Evolutionary conservation across 305 asterid genomes (phyloP).

Genomic region (Plantago rigida): DNA sequence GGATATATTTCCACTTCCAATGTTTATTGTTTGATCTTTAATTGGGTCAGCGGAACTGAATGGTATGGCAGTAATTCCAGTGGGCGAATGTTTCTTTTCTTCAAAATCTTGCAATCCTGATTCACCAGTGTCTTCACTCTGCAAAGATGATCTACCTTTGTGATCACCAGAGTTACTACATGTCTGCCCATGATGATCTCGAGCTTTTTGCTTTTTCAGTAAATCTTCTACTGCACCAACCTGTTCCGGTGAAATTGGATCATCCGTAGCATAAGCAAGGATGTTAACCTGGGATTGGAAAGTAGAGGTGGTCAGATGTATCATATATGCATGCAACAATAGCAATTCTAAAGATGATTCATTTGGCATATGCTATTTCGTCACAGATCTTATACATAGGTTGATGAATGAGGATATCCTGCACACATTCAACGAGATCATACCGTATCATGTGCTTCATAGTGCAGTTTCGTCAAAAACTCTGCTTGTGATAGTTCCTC

Average conservation of each 20-base stretch:
- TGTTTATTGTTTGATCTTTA: conserved; percentile 30
- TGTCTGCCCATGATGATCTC: conserved; percentile 37
- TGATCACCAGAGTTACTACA: conserved; percentile 46
- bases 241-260: conserved; percentile 60
- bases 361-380: conserved; percentile 10
- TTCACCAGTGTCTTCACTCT: conserved; percentile 65
- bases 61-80: conserved; percentile 48
- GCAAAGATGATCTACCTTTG: conserved; percentile 66
- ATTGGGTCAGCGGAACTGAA: conserved; percentile 37
- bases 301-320: conserved; percentile 23
- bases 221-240: conserved; percentile 45
- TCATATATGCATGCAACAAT: conserved; percentile 16
- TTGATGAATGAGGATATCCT: conserved; percentile 20
- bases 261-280: conserved; percentile 79
- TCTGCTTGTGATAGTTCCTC: conserved; percentile 63
- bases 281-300: conserved; percentile 69
- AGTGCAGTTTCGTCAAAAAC: conserved; percentile 60
- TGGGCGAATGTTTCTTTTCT: conserved; percentile 38
- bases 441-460: conserved; percentile 82
- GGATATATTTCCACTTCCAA: conserved; percentile 40
- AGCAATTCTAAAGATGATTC: conserved; percentile 6
- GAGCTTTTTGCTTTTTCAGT: conserved; percentile 47
- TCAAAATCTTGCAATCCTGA: conserved; percentile 58
- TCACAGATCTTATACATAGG: conserved; percentile 4
- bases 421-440: conserved; percentile 11